Conservation (phyloP, 2,329 filamentous ascomycete species). For the Cladosporium sp. region DNA sequence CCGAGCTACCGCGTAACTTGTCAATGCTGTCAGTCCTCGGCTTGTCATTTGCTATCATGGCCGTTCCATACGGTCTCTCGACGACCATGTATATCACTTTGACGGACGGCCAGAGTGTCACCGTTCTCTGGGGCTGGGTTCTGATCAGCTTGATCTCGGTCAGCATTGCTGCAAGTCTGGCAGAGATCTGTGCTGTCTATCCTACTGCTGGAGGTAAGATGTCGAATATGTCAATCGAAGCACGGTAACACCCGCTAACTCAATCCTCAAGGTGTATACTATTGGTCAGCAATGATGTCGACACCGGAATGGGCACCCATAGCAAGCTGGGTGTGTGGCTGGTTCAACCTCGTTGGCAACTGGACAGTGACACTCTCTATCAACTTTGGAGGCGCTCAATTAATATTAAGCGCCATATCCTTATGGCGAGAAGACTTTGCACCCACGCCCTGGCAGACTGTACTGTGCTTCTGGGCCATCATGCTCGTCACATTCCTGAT, state of each 20-base stretch:
- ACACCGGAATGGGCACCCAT: constrained; percentile 63
- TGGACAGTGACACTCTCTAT: constrained; percentile 64
- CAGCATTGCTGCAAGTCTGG: constrained; percentile 61
- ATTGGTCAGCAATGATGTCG: constrained; percentile 63
- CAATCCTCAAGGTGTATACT: constrained; percentile 53
- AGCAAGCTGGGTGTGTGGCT: constrained; percentile 66
- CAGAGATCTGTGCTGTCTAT: constrained; percentile 66
- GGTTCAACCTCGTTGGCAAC: constrained; percentile 68
- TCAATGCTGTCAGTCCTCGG: constrained; percentile 68
- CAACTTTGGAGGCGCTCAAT: constrained; percentile 68
- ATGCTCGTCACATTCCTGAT: constrained; percentile 61
- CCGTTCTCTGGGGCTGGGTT: constrained; percentile 67
- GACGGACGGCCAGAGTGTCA: constrained; percentile 64
- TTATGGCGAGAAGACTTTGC: constrained; percentile 67
- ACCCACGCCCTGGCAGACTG: constrained; percentile 64
- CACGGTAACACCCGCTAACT: not conserved
- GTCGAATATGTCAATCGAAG: not conserved
- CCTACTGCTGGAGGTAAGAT: constrained; percentile 55
- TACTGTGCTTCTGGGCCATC: constrained; percentile 68
- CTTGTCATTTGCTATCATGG: constrained; percentile 71
- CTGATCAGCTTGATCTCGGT: constrained; percentile 61
- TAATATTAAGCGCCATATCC: constrained; percentile 64
- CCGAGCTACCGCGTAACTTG: constrained; percentile 61
- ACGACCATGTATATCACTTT: constrained; percentile 67
- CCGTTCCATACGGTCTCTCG: constrained; percentile 62